phyloP scores from a whole-genome alignment of 352 stramenopile species.

The Pythium guiyangense region DNA sequence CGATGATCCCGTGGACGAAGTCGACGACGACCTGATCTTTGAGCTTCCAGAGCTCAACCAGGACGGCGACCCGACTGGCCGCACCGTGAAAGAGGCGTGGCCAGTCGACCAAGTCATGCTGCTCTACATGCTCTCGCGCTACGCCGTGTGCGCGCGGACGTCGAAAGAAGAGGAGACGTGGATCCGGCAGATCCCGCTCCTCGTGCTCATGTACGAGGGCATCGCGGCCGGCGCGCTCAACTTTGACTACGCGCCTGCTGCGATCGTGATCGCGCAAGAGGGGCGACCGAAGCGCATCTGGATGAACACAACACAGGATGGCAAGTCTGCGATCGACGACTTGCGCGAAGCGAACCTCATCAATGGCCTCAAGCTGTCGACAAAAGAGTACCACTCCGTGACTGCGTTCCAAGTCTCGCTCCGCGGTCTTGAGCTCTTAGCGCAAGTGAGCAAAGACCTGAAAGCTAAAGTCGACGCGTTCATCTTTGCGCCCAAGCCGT shows the following conservation, averaged over 20 bases:
- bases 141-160: slow-evolving; percentile 89
- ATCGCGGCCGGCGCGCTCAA: slow-evolving; percentile 95
- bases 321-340: slow-evolving; percentile 95
- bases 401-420: slow-evolving; percentile 96
- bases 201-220: slow-evolving; percentile 96
- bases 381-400: slow-evolving; percentile 92
- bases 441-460: slow-evolving; percentile 84
- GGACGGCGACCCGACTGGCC: slow-evolving; percentile 35
- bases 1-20: slow-evolving; percentile 1
- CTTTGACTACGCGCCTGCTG: slow-evolving; percentile 96
- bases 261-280: slow-evolving; percentile 89
- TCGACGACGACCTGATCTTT: slow-evolving; percentile 44
- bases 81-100: slow-evolving; percentile 47
- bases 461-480: slow-evolving; percentile 57
- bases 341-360: slow-evolving; percentile 94
- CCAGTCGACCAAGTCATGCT: slow-evolving; percentile 59
- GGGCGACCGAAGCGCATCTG: slow-evolving; percentile 90
- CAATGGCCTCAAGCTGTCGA: slow-evolving; percentile 92
- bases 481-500: slow-evolving; percentile 31
- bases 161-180: slow-evolving; percentile 93
- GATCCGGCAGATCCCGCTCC: slow-evolving; percentile 93
- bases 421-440: slow-evolving; percentile 91
- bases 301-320: slow-evolving; percentile 95
- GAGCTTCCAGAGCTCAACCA: slow-evolving; percentile 41
- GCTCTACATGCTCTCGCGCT: slow-evolving; percentile 95